Conservation (phyloP, 768 basidiomycete species). For the Leccinum subgranulosum region DNA sequence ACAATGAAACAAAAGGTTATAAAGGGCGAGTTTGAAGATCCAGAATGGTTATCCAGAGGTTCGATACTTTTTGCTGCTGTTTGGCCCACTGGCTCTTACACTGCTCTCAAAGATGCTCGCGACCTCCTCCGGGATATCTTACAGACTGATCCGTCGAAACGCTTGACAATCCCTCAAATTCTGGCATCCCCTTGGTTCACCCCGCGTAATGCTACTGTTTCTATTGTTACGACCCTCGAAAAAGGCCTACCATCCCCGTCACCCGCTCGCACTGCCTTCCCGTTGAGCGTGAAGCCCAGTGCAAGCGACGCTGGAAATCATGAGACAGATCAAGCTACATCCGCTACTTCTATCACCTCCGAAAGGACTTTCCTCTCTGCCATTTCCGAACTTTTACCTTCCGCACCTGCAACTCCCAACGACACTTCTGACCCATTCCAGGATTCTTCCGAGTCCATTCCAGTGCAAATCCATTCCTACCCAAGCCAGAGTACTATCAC, state of each 20-base stretch:
- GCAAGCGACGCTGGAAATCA: constrained; percentile 6
- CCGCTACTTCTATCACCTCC: constrained; percentile 41
- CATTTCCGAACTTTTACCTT: constrained; percentile 46
- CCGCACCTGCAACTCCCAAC: constrained; percentile 59
- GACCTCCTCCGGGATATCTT: constrained; percentile 78
- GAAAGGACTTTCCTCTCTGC: constrained; percentile 52
- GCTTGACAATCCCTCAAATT: constrained; percentile 81
- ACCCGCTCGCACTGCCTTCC: constrained; percentile 29
- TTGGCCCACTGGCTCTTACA: constrained; percentile 3
- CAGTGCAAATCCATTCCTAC: constrained; percentile 44
- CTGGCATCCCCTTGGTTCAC: constrained; percentile 87
- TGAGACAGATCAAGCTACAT: constrained; percentile 35
- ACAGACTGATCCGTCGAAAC: constrained; percentile 69
- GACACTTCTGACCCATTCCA: constrained; percentile 46
- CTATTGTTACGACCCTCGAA: constrained; percentile 8
- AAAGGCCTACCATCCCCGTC: constrained; percentile 29
- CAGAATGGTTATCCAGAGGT: constrained; percentile 89
- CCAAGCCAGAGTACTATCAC: constrained; percentile 61
- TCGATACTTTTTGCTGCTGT: constrained; percentile 17
- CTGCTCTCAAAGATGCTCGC: constrained; percentile 62
- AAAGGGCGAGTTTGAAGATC: constrained; percentile 85
- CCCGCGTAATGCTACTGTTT: constrained; percentile 17
- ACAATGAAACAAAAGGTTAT: constrained; percentile 85
- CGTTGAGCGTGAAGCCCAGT: constrained; percentile 23
- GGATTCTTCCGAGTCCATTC: constrained; percentile 15